A percentile compares a stretch with the other conserved stretches of the same genome.
phyloP scores from a whole-genome alignment of 2,329 filamentous ascomycete genomes.

The Venturiaceae sp. region DNA sequence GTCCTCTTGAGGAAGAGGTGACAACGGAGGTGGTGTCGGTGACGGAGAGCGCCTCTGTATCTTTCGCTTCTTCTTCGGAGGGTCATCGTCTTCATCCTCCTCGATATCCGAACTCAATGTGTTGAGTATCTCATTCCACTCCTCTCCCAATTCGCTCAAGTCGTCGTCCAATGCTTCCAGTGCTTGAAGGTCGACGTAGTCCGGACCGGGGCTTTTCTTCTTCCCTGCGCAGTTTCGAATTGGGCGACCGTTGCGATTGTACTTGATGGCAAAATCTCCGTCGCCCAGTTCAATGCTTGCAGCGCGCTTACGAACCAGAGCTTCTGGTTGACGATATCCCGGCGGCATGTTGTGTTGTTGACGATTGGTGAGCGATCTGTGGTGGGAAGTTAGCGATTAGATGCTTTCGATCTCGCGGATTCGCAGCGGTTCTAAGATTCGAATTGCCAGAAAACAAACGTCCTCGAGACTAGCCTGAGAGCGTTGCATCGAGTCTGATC shows the following conservation, averaged over 20 bases:
- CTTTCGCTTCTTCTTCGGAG: neutral
- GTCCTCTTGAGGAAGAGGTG: constrained; percentile 22
- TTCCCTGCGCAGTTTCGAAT: constrained; percentile 30
- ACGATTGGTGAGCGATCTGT: neutral
- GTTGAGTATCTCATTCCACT: neutral
- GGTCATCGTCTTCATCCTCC: neutral
- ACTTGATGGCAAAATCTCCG: constrained; percentile 18
- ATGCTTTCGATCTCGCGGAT: constrained; percentile 27
- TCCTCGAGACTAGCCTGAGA: no score
- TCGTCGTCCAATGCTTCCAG: neutral
- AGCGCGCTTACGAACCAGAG: neutral
- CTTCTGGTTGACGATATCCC: neutral
- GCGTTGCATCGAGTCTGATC: no score
- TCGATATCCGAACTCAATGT: neutral
- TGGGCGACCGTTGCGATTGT: constrained; percentile 32
- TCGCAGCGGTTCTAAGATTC: no score
- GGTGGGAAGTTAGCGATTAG: constrained; percentile 27
- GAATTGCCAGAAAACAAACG: no score
- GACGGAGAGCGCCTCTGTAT: constrained; percentile 24
- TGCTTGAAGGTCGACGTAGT: constrained; percentile 25
- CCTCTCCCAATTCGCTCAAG: neutral
- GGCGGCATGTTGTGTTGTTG: constrained; percentile 1
- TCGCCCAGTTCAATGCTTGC: constrained; percentile 17
- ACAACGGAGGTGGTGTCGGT: constrained; percentile 23
- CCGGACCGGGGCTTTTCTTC: constrained; percentile 19